A percentile compares a stretch with the other conserved stretches of the same genome.
Evolutionary conservation across 2,329 filamentous ascomycete species (phyloP).

Genomic region (Sporothrix curviconia): DNA sequence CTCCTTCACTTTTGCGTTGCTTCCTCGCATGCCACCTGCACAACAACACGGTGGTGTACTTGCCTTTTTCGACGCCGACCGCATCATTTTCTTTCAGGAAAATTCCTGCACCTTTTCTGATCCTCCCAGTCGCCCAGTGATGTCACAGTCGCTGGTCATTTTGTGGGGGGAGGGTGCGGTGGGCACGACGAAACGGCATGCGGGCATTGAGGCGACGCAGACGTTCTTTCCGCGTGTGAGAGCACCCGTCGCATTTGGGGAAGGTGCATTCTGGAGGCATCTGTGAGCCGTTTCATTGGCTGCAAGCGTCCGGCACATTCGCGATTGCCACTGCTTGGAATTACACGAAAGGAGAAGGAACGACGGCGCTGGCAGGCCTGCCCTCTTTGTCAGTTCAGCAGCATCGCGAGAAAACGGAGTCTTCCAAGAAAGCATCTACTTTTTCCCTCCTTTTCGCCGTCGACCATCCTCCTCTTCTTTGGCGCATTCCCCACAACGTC

Average conservation of each 20-base stretch:
- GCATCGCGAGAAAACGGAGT: not conserved
- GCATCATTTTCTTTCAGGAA: not conserved
- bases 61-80: not conserved
- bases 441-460: not conserved
- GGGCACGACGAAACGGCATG: not conserved
- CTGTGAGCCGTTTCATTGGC: conserved; percentile 22
- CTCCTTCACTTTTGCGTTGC: not conserved
- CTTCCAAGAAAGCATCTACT: not conserved
- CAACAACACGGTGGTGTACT: not conserved
- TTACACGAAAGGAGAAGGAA: not conserved
- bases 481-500: not conserved
- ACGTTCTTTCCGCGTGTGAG: not conserved
- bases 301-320: conserved; percentile 24
- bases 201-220: not conserved
- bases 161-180: conserved; percentile 2
- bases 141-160: conserved; percentile 8
- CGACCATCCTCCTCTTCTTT: not conserved
- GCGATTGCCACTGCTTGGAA: not conserved
- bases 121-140: conserved; percentile 10
- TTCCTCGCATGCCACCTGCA: not conserved
- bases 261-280: not conserved
- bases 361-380: too few species aligned
- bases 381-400: too few species aligned
- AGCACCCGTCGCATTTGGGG: not conserved
- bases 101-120: conserved; percentile 3